A percentile compares a stretch with the other conserved stretches of the same genome.
Evolutionary conservation across 768 basidiomycete genomes (phyloP).

Genomic region (Termitomyces sp.): DNA sequence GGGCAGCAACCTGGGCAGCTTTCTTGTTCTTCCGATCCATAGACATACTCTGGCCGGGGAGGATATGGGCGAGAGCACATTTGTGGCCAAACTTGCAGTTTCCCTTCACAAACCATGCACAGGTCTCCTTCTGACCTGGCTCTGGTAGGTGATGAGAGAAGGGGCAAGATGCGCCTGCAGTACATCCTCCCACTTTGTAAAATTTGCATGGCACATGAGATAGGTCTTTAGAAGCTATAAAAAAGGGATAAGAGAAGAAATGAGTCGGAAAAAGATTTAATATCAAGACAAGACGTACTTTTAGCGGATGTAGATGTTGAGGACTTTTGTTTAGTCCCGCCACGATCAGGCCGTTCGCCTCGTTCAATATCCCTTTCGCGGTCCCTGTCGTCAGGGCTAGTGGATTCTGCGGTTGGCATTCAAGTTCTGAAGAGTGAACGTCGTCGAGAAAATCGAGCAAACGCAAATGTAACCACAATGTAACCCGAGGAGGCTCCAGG

Average conservation of each 20-base stretch:
- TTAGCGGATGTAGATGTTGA: constrained; percentile 17
- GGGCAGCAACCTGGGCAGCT: constrained; percentile 70
- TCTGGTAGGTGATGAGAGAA: constrained; percentile 82
- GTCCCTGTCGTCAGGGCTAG: constrained; percentile 21
- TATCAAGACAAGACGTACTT: constrained; percentile 14
- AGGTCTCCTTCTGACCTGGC: constrained; percentile 78
- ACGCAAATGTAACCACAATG: neutral
- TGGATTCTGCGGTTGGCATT: constrained; percentile 21
- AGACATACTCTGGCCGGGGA: constrained; percentile 90
- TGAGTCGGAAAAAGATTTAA: constrained; percentile 5
- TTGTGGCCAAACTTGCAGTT: constrained; percentile 72
- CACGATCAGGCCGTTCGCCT: constrained; percentile 19
- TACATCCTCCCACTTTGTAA: constrained; percentile 92
- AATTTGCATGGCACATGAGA: constrained; percentile 98
- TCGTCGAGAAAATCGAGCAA: constrained; percentile 1
- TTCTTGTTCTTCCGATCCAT: constrained; percentile 99
- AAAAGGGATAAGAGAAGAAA: constrained; percentile 21
- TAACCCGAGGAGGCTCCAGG: constrained; percentile 6
- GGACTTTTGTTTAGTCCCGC: constrained; percentile 18
- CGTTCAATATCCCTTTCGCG: constrained; percentile 20
- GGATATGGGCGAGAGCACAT: constrained; percentile 91
- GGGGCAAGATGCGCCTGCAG: constrained; percentile 91
- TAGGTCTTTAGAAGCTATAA: constrained; percentile 65
- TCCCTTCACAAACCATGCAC: constrained; percentile 92
- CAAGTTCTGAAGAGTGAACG: constrained; percentile 3